These are phyloP conservation scores for Chrysochromulina tobinii DNA, from an alignment of 78 protist species.

Conservation along the genomic window DNA sequence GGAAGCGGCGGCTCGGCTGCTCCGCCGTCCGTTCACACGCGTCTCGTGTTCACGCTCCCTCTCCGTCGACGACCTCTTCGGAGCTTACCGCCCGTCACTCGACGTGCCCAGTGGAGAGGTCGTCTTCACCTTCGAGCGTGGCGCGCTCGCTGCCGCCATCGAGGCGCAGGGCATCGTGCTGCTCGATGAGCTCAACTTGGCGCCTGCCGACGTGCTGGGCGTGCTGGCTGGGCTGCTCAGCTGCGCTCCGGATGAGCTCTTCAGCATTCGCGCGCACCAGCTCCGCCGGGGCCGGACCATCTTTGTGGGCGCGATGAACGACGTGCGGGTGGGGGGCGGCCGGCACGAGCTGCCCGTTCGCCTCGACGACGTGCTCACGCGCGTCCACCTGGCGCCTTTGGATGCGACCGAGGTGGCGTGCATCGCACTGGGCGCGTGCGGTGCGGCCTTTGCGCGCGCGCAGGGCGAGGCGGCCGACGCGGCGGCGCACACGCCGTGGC, in stretches of 20 bases:
- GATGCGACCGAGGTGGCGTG: not conserved
- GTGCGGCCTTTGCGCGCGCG: too few species aligned
- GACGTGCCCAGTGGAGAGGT: not conserved
- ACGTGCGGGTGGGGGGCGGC: not conserved
- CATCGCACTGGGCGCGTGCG: too few species aligned
- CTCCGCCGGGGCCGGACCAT: not conserved
- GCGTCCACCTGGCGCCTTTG: not conserved
- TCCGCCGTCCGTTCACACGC: not conserved
- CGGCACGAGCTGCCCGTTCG: not conserved
- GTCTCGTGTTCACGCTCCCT: not conserved
- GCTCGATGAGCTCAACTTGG: slow-evolving; percentile 3
- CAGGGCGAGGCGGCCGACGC: too few species aligned
- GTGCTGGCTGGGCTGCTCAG: not conserved
- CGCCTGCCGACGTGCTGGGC: not conserved
- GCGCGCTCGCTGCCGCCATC: not conserved
- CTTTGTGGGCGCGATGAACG: not conserved
- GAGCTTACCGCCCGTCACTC: not conserved
- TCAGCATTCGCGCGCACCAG: not conserved
- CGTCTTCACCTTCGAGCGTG: not conserved
- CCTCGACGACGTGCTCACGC: not conserved
- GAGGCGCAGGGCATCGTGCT: not conserved
- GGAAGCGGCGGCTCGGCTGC: not conserved
- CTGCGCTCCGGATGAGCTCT: not conserved
- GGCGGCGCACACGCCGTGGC: too few species aligned
- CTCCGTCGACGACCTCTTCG: slow-evolving; percentile 4